Base-by-base conservation (phyloP, 306 rosid genomes). In the Notholithocarpus densiflorus region DNA sequence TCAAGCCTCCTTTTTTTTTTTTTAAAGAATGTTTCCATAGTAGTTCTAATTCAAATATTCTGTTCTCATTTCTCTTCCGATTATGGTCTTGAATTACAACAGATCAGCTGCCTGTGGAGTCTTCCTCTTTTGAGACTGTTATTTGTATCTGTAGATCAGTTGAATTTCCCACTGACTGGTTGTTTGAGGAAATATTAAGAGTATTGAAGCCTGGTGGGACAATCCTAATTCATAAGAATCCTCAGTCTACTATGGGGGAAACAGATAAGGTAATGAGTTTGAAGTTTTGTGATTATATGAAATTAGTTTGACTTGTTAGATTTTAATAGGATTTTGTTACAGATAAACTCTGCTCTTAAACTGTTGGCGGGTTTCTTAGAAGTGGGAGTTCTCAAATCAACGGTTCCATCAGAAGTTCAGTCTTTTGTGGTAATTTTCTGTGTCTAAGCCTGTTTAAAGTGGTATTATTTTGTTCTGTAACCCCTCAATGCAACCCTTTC, bases 131-230 rank as follows among this genome's bases (percentile, higher is more conserved):
- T 77, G 91, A 92, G 62, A 18, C 76, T 61, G 89, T 87, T 51
- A 52, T 91, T 82, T 82, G 87, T 56, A 73, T 89, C 77, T 84
- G 86, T 86, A 60, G 59, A 71, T 29, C 31, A 3, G 31, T 29
- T 29, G 31, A 29, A 29, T 3, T 29, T 29, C 31, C 4, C 31
- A 29, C 1, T 29, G 31, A 29, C 31, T 29, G 31, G 31, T 29
- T 29, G 31, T 29, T 29, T 29, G 31, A 0, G 31, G 0, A 29
- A 3, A 29, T 85, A 61, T 86, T 82, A 43, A 89, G 97, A 85
- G 95, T 89, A 64, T 70, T 94, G 77, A 91, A 89, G 87, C 89
- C 31, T 27, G 93, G 89, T 77, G 97, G 97, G 61, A 82, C 87
- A 68, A 71, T 86, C 72, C 77, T 90, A 56, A 69, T 90, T 77